Conservation (phyloP, 768 basidiomycete species). For the Lyophyllum atratum region DNA sequence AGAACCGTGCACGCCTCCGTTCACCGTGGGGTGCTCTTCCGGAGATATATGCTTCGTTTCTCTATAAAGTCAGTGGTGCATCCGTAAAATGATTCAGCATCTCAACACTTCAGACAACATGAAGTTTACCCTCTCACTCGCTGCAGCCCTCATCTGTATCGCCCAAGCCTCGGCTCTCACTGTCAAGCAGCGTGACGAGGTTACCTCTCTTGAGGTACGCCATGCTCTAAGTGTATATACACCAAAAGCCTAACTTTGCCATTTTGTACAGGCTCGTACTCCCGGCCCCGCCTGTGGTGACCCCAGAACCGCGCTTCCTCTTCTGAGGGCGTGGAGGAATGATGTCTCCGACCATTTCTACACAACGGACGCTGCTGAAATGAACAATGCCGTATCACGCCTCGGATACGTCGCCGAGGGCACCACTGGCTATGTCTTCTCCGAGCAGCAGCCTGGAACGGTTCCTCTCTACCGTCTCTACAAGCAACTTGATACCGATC, state of each 20-base stretch:
- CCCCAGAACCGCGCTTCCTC: conserved; percentile 1
- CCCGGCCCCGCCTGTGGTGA: background rate
- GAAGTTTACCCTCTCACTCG: background rate
- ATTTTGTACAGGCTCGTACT: background rate
- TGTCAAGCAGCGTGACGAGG: background rate
- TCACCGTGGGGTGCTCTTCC: too few species aligned
- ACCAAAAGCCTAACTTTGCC: background rate
- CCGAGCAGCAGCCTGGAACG: conserved; percentile 5
- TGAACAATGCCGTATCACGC: background rate
- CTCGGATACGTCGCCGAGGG: conserved; percentile 14
- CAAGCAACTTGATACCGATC: conserved; percentile 11
- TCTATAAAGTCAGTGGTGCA: too few species aligned
- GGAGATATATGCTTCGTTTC: too few species aligned
- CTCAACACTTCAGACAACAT: background rate
- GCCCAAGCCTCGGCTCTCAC: background rate
- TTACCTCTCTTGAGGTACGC: background rate
- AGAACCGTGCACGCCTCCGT: background rate
- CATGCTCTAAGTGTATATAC: too few species aligned
- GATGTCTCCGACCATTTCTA: conserved; percentile 10
- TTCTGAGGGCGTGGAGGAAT: conserved; percentile 7
- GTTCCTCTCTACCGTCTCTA: conserved; percentile 23
- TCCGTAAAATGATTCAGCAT: background rate
- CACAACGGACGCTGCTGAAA: conserved; percentile 8
- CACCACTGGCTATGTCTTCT: conserved; percentile 13
- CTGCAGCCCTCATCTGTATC: background rate